phyloP scores from a whole-genome alignment of 2,329 filamentous ascomycete genomes.

The Fusarium mundagurra region DNA sequence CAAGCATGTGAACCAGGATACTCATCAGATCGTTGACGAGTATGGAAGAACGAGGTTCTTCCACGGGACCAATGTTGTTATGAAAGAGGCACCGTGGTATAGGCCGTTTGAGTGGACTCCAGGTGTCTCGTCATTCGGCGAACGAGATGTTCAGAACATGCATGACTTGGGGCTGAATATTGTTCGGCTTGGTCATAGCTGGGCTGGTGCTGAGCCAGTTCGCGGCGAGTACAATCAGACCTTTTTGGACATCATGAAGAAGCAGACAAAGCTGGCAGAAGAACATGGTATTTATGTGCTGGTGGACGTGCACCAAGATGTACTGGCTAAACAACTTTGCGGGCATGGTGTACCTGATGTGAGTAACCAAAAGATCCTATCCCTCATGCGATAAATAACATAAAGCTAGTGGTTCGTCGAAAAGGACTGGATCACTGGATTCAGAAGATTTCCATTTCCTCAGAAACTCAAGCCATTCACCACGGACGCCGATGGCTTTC shows the following conservation, averaged over 20 bases:
- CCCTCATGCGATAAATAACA: too few relatives aligned
- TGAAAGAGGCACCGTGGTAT: neutral
- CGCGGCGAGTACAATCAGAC: neutral
- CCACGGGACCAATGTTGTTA: neutral
- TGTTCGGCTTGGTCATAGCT: neutral
- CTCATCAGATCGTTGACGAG: neutral
- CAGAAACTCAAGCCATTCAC: neutral
- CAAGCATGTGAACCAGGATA: neutral
- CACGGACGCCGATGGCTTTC: neutral
- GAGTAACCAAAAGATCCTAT: too few relatives aligned
- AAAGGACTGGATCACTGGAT: fast-evolving
- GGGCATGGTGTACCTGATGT: neutral
- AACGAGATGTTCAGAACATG: neutral
- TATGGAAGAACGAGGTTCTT: neutral
- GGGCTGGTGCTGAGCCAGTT: neutral
- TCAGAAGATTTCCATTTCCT: neutral
- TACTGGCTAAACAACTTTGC: neutral
- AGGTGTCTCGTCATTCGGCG: neutral
- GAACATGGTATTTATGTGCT: neutral
- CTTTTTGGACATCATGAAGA: neutral
- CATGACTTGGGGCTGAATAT: neutral
- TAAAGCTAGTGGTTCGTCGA: neutral
- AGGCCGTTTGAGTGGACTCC: neutral
- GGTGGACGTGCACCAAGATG: neutral
- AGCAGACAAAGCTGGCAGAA: neutral